Evolutionary conservation across 306 rosid genomes (phyloP), one percentile per base, ranked within the genome.

Genomic region (Casuarina equisetifolia): DNA sequence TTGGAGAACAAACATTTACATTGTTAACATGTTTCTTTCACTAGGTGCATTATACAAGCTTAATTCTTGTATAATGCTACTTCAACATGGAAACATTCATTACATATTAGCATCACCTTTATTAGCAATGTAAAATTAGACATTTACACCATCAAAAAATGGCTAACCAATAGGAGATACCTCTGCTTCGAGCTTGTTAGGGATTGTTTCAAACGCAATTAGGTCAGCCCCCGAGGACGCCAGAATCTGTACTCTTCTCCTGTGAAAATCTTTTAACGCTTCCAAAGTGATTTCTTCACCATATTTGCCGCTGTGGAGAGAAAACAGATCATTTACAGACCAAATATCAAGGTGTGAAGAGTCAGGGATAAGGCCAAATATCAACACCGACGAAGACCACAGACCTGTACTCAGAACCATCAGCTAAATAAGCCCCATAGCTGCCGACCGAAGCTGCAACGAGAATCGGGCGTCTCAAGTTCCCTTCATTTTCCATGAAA

Each of bases 371-470:
- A 55, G 20, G 9, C 36, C 36, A 57, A 57, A 57, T n/a, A 9
- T 57, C 39, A 57, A 57, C 20, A 20, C 3, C 64, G 20, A 57
- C 20, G 63, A 57, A 57, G 4, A 57, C 40, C 6, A 77, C 85
- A 70, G 6, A 87, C 91, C 76, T 80, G 15, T 92, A 88, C 78
- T 88, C 95, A 6, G 95, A 88, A 9, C 95, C 93, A 62, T 90
- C 96, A 19, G 97, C 91, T 82, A 92, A 86, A 83, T 88, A 90
- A 32, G 98, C 97, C 0, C 97, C 98, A 64, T 92, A 95, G 76
- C 98, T 94, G 68, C 98, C 98, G 19, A 92, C 90, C 7, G 98
- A 95, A 74, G 98, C 98, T 19, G 97, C 97, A 72, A 92, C 76
- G 16, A 95, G 67, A 83, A 91, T 81, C 4, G 93, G 93, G 11